phyloP scores from a whole-genome alignment of 2,329 filamentous ascomycete species.

The Exophiala alcalophila region DNA sequence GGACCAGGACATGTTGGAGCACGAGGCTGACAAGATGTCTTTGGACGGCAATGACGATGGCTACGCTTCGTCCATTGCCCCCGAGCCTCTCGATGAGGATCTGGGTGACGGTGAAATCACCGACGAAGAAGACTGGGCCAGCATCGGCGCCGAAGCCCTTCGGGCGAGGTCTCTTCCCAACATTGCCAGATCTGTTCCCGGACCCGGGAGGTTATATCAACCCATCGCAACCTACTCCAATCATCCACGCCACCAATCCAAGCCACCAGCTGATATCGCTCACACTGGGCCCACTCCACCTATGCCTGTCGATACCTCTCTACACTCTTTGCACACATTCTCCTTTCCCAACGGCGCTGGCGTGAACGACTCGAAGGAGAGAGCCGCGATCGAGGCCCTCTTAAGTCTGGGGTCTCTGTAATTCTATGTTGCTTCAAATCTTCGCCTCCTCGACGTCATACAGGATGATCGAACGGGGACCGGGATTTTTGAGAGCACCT shows the following conservation, averaged over 20 bases:
- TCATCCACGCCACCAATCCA: constrained; percentile 25
- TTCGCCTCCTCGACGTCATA: no score
- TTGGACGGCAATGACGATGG: constrained; percentile 66
- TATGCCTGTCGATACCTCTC: constrained; percentile 38
- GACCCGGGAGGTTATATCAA: constrained; percentile 41
- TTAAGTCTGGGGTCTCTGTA: constrained; percentile 49
- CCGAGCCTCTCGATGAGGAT: constrained; percentile 62
- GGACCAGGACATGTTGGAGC: constrained; percentile 67
- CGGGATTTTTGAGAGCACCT: neutral
- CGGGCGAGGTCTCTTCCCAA: constrained; percentile 59
- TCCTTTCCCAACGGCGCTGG: constrained; percentile 33
- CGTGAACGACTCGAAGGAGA: constrained; percentile 42
- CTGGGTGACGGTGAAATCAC: constrained; percentile 83
- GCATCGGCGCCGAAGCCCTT: constrained; percentile 80
- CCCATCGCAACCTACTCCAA: constrained; percentile 39
- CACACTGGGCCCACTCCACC: constrained; percentile 41
- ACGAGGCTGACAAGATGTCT: constrained; percentile 95
- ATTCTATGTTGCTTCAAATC: constrained; percentile 31
- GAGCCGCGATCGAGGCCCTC: constrained; percentile 49
- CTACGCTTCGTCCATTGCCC: constrained; percentile 69
- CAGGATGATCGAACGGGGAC: neutral
- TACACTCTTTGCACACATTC: no score
- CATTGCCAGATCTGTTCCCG: constrained; percentile 38
- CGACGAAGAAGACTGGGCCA: constrained; percentile 94
- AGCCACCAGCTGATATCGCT: constrained; percentile 30